Evolutionary conservation across 2,329 filamentous ascomycete species (phyloP).

Genomic region (Sporothrix sp.): DNA sequence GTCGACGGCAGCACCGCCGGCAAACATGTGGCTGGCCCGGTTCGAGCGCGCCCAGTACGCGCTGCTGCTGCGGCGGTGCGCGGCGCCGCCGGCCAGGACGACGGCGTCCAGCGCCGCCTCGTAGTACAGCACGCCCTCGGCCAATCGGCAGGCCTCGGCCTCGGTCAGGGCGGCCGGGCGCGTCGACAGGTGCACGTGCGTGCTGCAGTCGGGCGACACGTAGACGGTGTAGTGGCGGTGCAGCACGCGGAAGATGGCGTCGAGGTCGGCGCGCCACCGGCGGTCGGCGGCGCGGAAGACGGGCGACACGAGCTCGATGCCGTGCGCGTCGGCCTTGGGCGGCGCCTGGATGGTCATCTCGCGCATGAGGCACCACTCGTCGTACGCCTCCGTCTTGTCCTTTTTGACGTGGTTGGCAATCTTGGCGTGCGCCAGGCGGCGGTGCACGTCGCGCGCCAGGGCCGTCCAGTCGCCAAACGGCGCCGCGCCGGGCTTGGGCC

Average conservation of each 20-base stretch:
- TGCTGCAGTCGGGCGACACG: slow-evolving; percentile 25
- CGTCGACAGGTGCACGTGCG: slow-evolving; percentile 29
- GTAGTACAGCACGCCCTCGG: slow-evolving; percentile 27
- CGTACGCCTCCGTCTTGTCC: slow-evolving; percentile 25
- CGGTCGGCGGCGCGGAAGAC: slow-evolving; percentile 22
- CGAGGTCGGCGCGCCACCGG: slow-evolving; percentile 24
- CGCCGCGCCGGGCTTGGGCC: slow-evolving; percentile 22
- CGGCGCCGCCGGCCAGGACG: slow-evolving; percentile 20
- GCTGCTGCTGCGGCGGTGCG: slow-evolving; percentile 7
- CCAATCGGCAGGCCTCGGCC: slow-evolving; percentile 21
- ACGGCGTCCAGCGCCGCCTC: slow-evolving; percentile 28
- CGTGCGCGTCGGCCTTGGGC: slow-evolving; percentile 24
- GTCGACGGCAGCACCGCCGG: slow-evolving; percentile 14
- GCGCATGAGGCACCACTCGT: slow-evolving; percentile 29
- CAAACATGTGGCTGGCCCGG: slow-evolving; percentile 22
- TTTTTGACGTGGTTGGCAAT: slow-evolving; percentile 28
- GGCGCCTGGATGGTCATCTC: slow-evolving; percentile 29
- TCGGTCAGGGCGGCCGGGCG: slow-evolving; percentile 20
- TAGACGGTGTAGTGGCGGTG: slow-evolving; percentile 21
- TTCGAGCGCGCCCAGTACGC: slow-evolving; percentile 30
- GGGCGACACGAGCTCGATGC: slow-evolving; percentile 25
- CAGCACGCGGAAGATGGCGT: slow-evolving; percentile 24
- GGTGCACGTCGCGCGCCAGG: slow-evolving; percentile 28
- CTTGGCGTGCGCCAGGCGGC: slow-evolving; percentile 24
- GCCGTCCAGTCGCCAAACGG: slow-evolving; percentile 23